These are phyloP conservation scores for Yarrowia sp. DNA, from an alignment of 805 yeast genomes.

Conservation along the genomic window DNA sequence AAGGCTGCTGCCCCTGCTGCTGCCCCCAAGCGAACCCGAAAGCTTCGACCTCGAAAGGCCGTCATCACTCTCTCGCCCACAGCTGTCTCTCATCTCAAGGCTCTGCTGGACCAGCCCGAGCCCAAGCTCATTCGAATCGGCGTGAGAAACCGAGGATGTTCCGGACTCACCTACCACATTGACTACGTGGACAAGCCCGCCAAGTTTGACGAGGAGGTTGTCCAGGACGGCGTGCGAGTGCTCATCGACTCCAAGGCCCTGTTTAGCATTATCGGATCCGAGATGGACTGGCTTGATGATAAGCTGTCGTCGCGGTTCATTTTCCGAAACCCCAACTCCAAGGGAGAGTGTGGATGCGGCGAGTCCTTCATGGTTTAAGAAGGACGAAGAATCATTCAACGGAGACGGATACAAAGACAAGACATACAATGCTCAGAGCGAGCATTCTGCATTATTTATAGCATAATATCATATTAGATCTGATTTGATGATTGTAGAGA, in stretches of 20 bases:
- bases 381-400: not conserved
- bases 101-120: slow-evolving; percentile 69
- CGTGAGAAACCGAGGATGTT: slow-evolving; percentile 94
- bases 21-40: slow-evolving; percentile 46
- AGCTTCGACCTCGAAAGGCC: slow-evolving; percentile 82
- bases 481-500: too few relatives aligned
- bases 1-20: slow-evolving; percentile 27
- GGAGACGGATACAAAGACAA: not conserved
- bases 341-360: slow-evolving; percentile 98
- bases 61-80: slow-evolving; percentile 73
- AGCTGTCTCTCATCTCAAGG: slow-evolving; percentile 69
- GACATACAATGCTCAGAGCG: not conserved
- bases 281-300: slow-evolving; percentile 98
- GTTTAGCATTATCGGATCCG: slow-evolving; percentile 92
- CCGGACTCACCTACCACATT: slow-evolving; percentile 86
- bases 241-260: slow-evolving; percentile 93
- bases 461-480: slow-evolving; percentile 13
- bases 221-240: slow-evolving; percentile 88
- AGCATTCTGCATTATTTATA: slow-evolving; percentile 23
- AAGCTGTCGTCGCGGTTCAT: slow-evolving; percentile 84
- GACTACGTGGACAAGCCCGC: slow-evolving; percentile 89
- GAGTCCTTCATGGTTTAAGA: slow-evolving; percentile 91
- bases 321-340: slow-evolving; percentile 92
- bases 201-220: slow-evolving; percentile 91
- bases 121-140: slow-evolving; percentile 85